phyloP scores from a whole-genome alignment of 306 rosid species.

The Urtica urens region DNA sequence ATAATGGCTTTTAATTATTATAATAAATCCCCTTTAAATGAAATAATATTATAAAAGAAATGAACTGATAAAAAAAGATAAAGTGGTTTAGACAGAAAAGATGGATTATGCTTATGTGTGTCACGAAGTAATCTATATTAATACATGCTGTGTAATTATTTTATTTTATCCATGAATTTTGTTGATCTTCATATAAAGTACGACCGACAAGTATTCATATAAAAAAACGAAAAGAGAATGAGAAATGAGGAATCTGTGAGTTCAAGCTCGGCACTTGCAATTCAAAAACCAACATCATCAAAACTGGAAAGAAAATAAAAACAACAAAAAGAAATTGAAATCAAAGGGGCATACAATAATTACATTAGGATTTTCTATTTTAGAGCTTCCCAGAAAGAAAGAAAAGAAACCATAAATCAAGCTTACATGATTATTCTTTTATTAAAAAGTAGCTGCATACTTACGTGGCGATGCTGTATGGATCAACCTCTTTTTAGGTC shows the following conservation, averaged over 20 bases:
- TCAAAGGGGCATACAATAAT: too few relatives aligned
- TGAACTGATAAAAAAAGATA: background rate
- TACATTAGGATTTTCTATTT: background rate
- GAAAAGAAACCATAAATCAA: background rate
- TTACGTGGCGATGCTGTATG: background rate
- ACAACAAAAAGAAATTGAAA: background rate
- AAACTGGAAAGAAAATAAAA: background rate
- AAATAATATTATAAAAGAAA: too few relatives aligned
- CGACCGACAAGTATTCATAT: background rate
- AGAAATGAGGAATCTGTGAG: constrained; percentile 17
- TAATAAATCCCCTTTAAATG: background rate
- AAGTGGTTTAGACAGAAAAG: background rate
- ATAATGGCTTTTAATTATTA: too few relatives aligned
- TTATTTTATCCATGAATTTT: too few relatives aligned
- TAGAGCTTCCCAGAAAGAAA: background rate
- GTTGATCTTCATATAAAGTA: too few relatives aligned
- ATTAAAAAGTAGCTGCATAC: background rate
- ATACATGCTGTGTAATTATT: background rate
- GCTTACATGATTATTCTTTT: constrained; percentile 1
- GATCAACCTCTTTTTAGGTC: constrained; percentile 1
- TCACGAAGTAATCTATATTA: constrained; percentile 17
- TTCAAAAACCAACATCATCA: background rate
- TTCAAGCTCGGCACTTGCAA: constrained; percentile 13
- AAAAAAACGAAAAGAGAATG: constrained; percentile 16
- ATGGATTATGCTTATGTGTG: constrained; percentile 9